These are phyloP conservation scores for Cutaneotrichosporon sp. DNA, from an alignment of 1,284 basidiomycete species.

Conservation along the genomic window DNA sequence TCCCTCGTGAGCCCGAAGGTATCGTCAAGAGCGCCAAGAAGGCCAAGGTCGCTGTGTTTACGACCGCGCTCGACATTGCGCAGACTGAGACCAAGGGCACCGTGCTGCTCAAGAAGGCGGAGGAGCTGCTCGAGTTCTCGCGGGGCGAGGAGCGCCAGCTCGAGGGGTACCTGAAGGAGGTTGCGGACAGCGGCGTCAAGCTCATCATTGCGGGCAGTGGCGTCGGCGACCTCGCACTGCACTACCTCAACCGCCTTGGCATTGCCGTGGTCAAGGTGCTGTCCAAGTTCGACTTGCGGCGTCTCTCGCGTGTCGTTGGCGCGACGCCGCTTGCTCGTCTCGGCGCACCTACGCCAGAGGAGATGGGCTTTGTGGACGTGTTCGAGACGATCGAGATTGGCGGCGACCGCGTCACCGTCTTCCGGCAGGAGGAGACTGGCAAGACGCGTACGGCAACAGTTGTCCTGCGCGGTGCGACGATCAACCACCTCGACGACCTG, in stretches of 20 bases:
- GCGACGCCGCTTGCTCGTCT: constrained; percentile 94
- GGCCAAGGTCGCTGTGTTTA: constrained; percentile 92
- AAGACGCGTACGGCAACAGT: constrained; percentile 85
- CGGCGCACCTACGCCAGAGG: constrained; percentile 93
- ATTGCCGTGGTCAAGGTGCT: constrained; percentile 96
- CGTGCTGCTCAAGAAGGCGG: constrained; percentile 90
- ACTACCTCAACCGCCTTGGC: constrained; percentile 91
- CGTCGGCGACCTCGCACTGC: constrained; percentile 92
- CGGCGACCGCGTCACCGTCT: constrained; percentile 94
- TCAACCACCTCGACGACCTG: constrained; percentile 91
- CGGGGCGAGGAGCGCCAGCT: constrained; percentile 92
- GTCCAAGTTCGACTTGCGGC: constrained; percentile 95
- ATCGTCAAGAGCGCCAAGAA: constrained; percentile 75
- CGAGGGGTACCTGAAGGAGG: constrained; percentile 97
- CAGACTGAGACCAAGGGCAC: constrained; percentile 99
- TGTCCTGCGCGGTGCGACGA: constrained; percentile 94
- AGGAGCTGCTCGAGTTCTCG: constrained; percentile 96
- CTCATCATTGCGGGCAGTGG: constrained; percentile 90
- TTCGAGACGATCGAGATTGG: constrained; percentile 96
- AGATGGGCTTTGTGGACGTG: constrained; percentile 89
- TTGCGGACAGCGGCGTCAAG: constrained; percentile 91
- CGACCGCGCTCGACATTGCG: constrained; percentile 84
- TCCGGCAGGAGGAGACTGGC: constrained; percentile 77
- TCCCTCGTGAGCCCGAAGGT: constrained; percentile 91
- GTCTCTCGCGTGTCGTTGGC: constrained; percentile 90